Evolutionary conservation across 192 early-diverging fungal species (phyloP).

Genomic region (Backusella parvicylindrica): DNA sequence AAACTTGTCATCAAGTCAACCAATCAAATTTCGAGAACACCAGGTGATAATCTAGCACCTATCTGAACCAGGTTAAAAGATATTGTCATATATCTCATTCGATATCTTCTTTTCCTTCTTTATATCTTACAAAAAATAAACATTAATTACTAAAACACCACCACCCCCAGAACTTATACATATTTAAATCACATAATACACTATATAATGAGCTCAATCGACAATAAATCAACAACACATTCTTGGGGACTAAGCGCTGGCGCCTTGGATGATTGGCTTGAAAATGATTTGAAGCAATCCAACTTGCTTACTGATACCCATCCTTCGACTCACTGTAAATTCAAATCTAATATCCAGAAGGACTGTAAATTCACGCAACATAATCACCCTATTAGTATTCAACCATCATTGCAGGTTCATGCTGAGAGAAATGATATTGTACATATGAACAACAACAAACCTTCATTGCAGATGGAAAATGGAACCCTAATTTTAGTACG

Average conservation of each 20-base stretch:
- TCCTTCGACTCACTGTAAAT: background rate
- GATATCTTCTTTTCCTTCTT: background rate
- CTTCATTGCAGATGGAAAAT: background rate
- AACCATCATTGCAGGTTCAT: background rate
- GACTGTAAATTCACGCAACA: background rate
- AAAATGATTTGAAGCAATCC: conserved; percentile 18
- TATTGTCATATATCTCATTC: background rate
- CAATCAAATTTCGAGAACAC: conserved; percentile 10
- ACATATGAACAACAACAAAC: background rate
- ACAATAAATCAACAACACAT: background rate
- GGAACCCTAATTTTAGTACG: background rate
- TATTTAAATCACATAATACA: background rate
- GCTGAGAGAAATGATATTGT: background rate
- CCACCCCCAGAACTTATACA: too few relatives aligned
- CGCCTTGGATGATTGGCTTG: conserved; percentile 24
- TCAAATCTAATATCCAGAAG: background rate
- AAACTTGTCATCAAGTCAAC: conserved; percentile 21
- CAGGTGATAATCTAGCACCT: conserved; percentile 18
- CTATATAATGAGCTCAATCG: background rate
- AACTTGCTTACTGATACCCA: conserved; percentile 6
- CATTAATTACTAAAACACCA: background rate
- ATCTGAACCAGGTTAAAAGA: background rate
- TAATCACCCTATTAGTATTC: background rate
- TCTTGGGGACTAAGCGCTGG: conserved; percentile 3
- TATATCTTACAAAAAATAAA: background rate